Conservation (phyloP, 352 stramenopile genomes). For the Globisporangium barbulae region DNA sequence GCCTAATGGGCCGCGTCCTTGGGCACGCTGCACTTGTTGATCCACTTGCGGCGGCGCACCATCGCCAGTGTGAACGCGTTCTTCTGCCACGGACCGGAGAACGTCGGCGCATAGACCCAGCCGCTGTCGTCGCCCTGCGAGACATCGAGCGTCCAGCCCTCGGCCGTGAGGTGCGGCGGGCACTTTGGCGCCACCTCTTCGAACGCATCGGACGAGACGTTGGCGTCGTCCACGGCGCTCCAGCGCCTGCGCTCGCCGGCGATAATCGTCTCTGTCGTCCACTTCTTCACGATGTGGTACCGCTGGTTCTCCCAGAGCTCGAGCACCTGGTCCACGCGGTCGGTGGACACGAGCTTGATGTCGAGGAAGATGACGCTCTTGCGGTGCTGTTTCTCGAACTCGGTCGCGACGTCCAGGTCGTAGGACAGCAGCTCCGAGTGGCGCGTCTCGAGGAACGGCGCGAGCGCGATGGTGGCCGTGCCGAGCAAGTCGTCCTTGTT, state of each 20-base stretch:
- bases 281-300: slow-evolving; percentile 76
- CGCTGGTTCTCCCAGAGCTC: slow-evolving; percentile 86
- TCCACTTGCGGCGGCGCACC: slow-evolving; percentile 80
- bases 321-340: slow-evolving; percentile 57
- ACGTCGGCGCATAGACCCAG: slow-evolving; percentile 81
- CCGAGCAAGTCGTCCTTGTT: slow-evolving; percentile 58
- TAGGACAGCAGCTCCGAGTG: slow-evolving; percentile 51
- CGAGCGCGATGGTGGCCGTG: slow-evolving; percentile 42
- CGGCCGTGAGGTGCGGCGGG: slow-evolving; percentile 44
- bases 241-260: slow-evolving; percentile 66
- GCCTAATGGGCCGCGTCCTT: slow-evolving; percentile 13
- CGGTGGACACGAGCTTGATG: slow-evolving; percentile 45
- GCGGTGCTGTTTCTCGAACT: slow-evolving; percentile 60
- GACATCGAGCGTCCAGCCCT: slow-evolving; percentile 76
- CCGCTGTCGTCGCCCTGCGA: slow-evolving; percentile 78
- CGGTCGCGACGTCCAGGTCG: slow-evolving; percentile 43
- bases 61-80: slow-evolving; percentile 67
- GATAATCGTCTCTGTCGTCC: slow-evolving; percentile 58
- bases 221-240: slow-evolving; percentile 58
- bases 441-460: slow-evolving; percentile 47
- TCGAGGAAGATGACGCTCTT: slow-evolving; percentile 60
- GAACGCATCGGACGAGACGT: slow-evolving; percentile 58
- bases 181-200: slow-evolving; percentile 66
- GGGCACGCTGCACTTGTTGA: slow-evolving; percentile 59
- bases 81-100: slow-evolving; percentile 78